These are phyloP conservation scores for Alnus glutinosa DNA, from an alignment of 306 rosid genomes.

Conservation along the genomic window DNA sequence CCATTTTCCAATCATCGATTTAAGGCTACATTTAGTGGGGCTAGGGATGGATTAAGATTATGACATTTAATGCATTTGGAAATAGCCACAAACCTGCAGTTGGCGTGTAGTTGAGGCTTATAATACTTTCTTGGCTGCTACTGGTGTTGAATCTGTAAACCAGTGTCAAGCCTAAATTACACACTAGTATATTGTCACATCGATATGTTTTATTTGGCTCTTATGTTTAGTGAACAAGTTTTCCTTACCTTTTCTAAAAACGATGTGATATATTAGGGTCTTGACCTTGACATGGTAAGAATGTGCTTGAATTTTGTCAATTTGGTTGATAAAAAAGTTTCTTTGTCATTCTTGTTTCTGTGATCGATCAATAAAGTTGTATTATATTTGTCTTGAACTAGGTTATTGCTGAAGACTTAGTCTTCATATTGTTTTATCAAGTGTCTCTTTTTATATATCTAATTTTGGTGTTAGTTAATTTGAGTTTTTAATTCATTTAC, in stretches of 20 bases:
- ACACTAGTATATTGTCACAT: not conserved
- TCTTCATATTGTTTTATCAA: not conserved
- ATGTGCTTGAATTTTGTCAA: constrained; percentile 19
- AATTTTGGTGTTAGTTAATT: not conserved
- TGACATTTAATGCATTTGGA: constrained; percentile 8
- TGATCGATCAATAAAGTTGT: constrained; percentile 6
- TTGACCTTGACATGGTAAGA: constrained; percentile 22
- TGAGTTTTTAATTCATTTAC: not conserved
- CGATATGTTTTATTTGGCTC: constrained; percentile 23
- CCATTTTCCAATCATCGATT: constrained; percentile 17
- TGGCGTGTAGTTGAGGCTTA: constrained; percentile 1
- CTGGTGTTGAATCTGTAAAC: constrained; percentile 7
- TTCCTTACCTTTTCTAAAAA: constrained; percentile 1
- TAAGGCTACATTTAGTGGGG: not conserved
- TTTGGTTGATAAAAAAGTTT: constrained; percentile 8
- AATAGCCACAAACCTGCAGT: not conserved
- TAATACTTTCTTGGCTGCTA: not conserved
- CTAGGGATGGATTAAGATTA: not conserved
- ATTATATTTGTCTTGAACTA: not conserved
- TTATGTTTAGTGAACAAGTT: constrained; percentile 1
- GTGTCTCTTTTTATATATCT: not conserved
- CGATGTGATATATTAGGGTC: constrained; percentile 9
- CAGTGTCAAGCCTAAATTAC: not conserved
- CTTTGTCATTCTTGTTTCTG: not conserved
- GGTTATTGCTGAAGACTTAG: not conserved